Evolutionary conservation across 2,329 filamentous ascomycete species (phyloP).

Genomic region (Plectosphaerella cucumerina): DNA sequence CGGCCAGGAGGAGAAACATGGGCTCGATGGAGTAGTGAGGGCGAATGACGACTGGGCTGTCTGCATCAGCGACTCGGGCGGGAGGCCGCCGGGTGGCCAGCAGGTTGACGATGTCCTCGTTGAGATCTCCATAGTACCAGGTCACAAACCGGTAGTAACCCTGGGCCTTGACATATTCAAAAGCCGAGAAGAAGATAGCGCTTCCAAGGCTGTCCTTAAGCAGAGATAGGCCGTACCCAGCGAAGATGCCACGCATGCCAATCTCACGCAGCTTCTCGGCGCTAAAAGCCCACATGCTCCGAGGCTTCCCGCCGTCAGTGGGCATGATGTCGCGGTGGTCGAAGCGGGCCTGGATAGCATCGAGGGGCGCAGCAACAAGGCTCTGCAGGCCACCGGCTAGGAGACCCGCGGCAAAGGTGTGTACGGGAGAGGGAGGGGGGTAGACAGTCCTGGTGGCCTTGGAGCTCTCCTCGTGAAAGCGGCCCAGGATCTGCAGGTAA

Average conservation of each 20-base stretch:
- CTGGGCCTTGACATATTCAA: conserved; percentile 74
- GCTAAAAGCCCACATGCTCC: conserved; percentile 71
- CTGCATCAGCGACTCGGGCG: conserved; percentile 5
- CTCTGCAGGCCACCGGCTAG: conserved; percentile 67
- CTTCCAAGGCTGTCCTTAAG: conserved; percentile 66
- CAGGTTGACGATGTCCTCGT: conserved; percentile 45
- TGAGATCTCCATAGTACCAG: conserved; percentile 62
- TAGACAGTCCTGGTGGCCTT: conserved; percentile 58
- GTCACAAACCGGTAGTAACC: conserved; percentile 67
- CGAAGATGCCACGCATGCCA: conserved; percentile 67
- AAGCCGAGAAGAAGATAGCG: conserved; percentile 69
- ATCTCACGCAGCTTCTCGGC: conserved; percentile 63
- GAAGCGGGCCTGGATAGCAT: conserved; percentile 71
- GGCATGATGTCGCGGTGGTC: conserved; percentile 50
- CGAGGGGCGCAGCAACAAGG: conserved; percentile 67
- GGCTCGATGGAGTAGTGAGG: conserved; percentile 76
- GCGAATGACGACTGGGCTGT: conserved; percentile 49
- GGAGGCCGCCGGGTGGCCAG: conserved; percentile 42
- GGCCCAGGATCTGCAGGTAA: conserved; percentile 66
- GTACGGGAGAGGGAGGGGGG: conserved; percentile 58
- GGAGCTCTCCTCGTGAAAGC: conserved; percentile 60
- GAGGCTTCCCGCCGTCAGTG: conserved; percentile 36
- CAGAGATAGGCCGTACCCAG: conserved; percentile 66
- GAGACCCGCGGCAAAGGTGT: conserved; percentile 67
- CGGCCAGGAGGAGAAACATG: conserved; percentile 66